Evolutionary conservation across 768 basidiomycete genomes (phyloP), one percentile per base, ranked within the genome.

Genomic region (Lanmaoa rubissima): DNA sequence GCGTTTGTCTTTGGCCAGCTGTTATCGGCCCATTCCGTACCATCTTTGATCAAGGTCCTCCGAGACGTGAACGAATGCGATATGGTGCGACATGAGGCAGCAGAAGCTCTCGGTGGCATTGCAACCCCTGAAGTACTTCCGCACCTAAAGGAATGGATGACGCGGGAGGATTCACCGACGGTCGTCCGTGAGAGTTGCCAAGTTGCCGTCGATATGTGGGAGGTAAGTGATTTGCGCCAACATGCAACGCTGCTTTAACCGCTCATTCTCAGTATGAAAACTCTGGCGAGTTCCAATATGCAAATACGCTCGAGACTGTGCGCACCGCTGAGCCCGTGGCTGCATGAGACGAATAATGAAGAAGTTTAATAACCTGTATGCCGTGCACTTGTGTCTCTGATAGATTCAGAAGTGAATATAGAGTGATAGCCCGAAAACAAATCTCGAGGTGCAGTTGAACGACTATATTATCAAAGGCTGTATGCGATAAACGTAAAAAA

Each of bases 51-150:
- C 36, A 73, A 81, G 39, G 91, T 96, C 31, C 78, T 99, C n/a
- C 77, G 83, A 61, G 76, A 94, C 61, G 53, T 70, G 2, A 68
- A 75, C 2, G 97, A 98, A 72, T 87, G 87, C 12, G 93, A 94
- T 54, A 98, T 99, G 96, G 97, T 99, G 11, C 84, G 97, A 34
- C 97, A 99, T 64, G 97, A 99, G 73, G 97, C 96, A 26, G 97
- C 97, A 4, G 97, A 99, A 73, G 97, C 97, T 8, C 81, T 99
- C 0, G 97, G 97, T n/a, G 93, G 96, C 5, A 98, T 99, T 54
- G 95, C 88, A 28, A 93, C 89, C 2, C 91, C 92, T 0, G 94
- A 96, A 52, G 94, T 97, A 4, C 78, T 98, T 35, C 87, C 90
- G 1, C 81, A 94, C 60, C 75, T 99, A 38, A 84, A 85, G 61